phyloP scores from a whole-genome alignment of 2,329 filamentous ascomycete genomes.

The Exophiala dermatitidis region DNA sequence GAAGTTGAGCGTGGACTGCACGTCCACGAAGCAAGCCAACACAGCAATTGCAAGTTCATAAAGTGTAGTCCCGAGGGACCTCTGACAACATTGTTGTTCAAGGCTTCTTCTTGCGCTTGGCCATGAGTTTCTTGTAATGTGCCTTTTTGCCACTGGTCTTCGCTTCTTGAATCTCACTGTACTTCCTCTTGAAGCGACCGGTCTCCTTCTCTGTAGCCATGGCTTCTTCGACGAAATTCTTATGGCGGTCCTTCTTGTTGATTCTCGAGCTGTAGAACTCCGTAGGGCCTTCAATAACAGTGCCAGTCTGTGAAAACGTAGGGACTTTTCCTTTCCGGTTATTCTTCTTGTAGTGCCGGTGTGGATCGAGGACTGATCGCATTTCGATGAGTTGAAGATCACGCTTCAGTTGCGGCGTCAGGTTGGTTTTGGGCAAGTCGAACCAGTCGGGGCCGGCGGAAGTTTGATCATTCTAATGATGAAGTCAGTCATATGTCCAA shows the following conservation, averaged over 20 bases:
- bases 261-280: slow-evolving; percentile 78
- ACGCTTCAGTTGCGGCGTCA: slow-evolving; percentile 78
- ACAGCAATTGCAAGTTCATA: background rate
- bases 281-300: slow-evolving; percentile 77
- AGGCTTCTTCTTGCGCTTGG: slow-evolving; percentile 40
- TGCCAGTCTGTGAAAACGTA: slow-evolving; percentile 81
- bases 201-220: slow-evolving; percentile 59
- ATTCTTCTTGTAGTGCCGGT: slow-evolving; percentile 82
- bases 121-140: slow-evolving; percentile 74
- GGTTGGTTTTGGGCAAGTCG: slow-evolving; percentile 72
- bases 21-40: no score
- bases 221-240: slow-evolving; percentile 78
- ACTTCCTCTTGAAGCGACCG: slow-evolving; percentile 77
- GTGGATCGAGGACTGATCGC: slow-evolving; percentile 80
- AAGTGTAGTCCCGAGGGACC: background rate
- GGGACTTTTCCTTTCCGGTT: slow-evolving; percentile 62
- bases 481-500: slow-evolving; percentile 15
- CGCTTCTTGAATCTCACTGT: slow-evolving; percentile 69
- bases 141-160: slow-evolving; percentile 86
- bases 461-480: slow-evolving; percentile 48
- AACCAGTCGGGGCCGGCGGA: slow-evolving; percentile 77
- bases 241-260: slow-evolving; percentile 79
- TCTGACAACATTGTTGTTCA: background rate
- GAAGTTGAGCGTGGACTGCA: no score
- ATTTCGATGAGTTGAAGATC: slow-evolving; percentile 86